phyloP scores from a whole-genome alignment of 2,329 filamentous ascomycete species.

The Harringtonia lauricola region DNA sequence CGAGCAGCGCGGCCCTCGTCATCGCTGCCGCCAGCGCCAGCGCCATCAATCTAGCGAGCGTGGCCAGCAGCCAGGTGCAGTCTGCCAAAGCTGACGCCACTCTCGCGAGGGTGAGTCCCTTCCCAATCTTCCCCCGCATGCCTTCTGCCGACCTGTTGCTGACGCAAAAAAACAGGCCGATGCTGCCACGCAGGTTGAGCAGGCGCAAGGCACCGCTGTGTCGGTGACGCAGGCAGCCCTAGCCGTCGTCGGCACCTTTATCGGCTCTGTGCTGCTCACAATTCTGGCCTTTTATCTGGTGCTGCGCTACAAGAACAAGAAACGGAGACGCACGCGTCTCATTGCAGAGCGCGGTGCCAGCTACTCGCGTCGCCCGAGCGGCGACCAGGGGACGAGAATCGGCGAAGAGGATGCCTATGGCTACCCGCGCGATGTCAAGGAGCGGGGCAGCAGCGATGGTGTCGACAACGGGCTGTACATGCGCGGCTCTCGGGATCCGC shows the following conservation, averaged over 20 bases:
- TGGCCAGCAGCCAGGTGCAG: slow-evolving; percentile 17
- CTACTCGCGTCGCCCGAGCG: slow-evolving; percentile 9
- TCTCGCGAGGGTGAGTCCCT: slow-evolving; percentile 16
- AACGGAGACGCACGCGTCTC: slow-evolving; percentile 11
- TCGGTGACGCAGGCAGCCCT: slow-evolving; percentile 30
- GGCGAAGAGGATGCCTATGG: slow-evolving; percentile 8
- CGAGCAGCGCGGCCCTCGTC: slow-evolving; percentile 17
- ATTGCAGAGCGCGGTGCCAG: slow-evolving; percentile 10
- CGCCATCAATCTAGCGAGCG: slow-evolving; percentile 13
- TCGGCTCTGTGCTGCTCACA: slow-evolving; percentile 29
- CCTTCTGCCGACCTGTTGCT: not conserved
- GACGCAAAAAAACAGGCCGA: slow-evolving; percentile 13
- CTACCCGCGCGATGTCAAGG: slow-evolving; percentile 17
- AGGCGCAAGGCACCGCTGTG: slow-evolving; percentile 25
- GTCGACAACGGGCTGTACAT: no score
- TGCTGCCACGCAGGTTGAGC: slow-evolving; percentile 19
- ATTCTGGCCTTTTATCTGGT: slow-evolving; percentile 25
- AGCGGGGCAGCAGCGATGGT: not conserved
- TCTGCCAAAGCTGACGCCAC: slow-evolving; percentile 21
- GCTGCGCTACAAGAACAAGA: slow-evolving; percentile 17
- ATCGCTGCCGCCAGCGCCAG: slow-evolving; percentile 17
- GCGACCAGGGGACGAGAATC: not conserved
- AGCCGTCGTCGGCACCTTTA: slow-evolving; percentile 29
- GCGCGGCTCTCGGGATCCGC: no score
- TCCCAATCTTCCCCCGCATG: not conserved